Evolutionary conservation across 371 early-diverging fungal species (phyloP).

Genomic region (Lichtheimia ramosa): DNA sequence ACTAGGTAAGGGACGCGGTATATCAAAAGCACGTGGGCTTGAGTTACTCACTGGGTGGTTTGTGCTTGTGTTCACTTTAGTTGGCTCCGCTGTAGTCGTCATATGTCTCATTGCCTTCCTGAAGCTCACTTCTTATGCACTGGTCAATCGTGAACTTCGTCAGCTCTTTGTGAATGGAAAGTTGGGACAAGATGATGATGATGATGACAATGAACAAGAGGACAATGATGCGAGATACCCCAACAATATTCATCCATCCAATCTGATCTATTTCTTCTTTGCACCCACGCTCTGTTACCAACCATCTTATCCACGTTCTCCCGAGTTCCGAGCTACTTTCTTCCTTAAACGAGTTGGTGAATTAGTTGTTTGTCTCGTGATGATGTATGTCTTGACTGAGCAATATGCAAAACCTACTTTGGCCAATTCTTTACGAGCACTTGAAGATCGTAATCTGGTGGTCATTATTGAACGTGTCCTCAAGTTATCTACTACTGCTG

Average conservation of each 20-base stretch:
- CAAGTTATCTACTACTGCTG: conserved; percentile 79
- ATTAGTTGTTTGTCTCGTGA: conserved; percentile 58
- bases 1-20: conserved; percentile 34
- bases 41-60: background rate
- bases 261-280: conserved; percentile 77
- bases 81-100: conserved; percentile 63
- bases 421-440: conserved; percentile 73
- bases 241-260: conserved; percentile 64
- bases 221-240: conserved; percentile 66
- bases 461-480: conserved; percentile 82
- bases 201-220: conserved; percentile 38
- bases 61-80: conserved; percentile 14
- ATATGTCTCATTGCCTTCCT: conserved; percentile 67
- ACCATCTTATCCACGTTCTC: conserved; percentile 79
- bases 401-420: conserved; percentile 89
- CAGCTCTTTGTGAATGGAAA: conserved; percentile 36
- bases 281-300: conserved; percentile 92
- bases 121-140: conserved; percentile 79
- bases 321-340: conserved; percentile 69
- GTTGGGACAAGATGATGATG: conserved; percentile 34
- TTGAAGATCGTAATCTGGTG: conserved; percentile 66
- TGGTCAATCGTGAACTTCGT: conserved; percentile 71
- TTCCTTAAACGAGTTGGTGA: conserved; percentile 81
- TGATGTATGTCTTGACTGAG: conserved; percentile 81
- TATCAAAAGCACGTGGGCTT: background rate